phyloP scores from a whole-genome alignment of 2,329 filamentous ascomycete genomes.

The Sporothrix euskadiensis region DNA sequence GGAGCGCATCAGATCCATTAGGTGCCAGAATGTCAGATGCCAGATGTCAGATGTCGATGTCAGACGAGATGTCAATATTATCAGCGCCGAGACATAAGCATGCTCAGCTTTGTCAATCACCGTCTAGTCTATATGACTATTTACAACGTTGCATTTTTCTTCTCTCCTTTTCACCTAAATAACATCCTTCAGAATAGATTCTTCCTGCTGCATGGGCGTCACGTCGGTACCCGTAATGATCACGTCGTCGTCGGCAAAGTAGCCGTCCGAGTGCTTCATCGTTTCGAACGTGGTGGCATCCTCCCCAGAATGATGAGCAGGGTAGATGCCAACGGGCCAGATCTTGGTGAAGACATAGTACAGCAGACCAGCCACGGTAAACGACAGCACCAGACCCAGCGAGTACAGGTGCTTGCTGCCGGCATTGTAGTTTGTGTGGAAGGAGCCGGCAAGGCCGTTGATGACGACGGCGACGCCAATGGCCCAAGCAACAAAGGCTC shows the following conservation, averaged over 20 bases:
- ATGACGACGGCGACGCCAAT: conserved; percentile 41
- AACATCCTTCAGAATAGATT: background rate
- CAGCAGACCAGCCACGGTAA: conserved; percentile 37
- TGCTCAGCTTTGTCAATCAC: background rate
- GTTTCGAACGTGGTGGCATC: conserved; percentile 13
- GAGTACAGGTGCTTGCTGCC: conserved; percentile 39
- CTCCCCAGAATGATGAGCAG: conserved; percentile 13
- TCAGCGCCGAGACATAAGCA: background rate
- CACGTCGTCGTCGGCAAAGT: conserved; percentile 17
- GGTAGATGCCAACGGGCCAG: conserved; percentile 36
- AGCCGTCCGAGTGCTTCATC: conserved; percentile 19
- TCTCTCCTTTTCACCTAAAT: background rate
- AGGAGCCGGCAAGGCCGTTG: conserved; percentile 40
- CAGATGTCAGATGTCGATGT: too few relatives aligned
- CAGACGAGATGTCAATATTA: background rate
- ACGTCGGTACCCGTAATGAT: conserved; percentile 1
- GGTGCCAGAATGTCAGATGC: background rate
- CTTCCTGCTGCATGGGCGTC: conserved; percentile 16
- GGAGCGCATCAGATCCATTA: background rate
- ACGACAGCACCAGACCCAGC: conserved; percentile 41
- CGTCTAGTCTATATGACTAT: background rate
- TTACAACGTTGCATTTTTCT: background rate
- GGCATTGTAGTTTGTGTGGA: conserved; percentile 38
- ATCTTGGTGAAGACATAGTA: conserved; percentile 42
- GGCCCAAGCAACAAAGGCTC: conserved; percentile 41